Base-by-base conservation (phyloP, 192 early-diverging fungal species). In the Funneliformis mosseae region DNA sequence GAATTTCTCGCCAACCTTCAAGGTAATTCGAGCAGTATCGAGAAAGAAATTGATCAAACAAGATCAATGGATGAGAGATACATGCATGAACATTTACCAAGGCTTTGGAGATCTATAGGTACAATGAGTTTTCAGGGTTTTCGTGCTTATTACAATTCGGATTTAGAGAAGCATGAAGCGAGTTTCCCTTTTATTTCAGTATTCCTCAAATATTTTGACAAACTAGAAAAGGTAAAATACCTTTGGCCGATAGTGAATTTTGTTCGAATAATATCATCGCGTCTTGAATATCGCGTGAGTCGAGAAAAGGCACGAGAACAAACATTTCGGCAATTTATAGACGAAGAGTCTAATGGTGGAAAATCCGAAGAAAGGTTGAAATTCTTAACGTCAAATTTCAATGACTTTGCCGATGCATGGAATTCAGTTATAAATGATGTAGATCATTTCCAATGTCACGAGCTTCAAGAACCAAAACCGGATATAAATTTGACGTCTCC, bases 401-500 rank as follows among this genome's bases (percentile, higher is more conserved):
- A 77, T 21, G 59, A 38, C 12, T 81, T 81, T 77, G 23, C 43
- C 4, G 4, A 64, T 16, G 25, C 80, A 10, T 81, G 74, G 74
- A 81, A 81, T 78, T 16, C 6, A 16, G 16, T 81, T 16, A 81
- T 38, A 23, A 18, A 39, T 14, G 21, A 38, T 27, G 43, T 81
- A 10, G 45, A 81, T n/a, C 59, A 74, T 66, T 81, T 77, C 33
- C 74, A 81, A 77, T 81, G 80, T 62, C 75, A 81, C 23, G 74
- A 81, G 1, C 77, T 81, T n/a, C 25, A 39, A 41, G 4, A 27
- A 50, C 6, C 2, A 8, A 61, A 41, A n/a, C 72, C 80, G 38
- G 39, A 59, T 28, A 81, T 81, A 9, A 25, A n/a, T 28, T 3
- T 12, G 12, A 67, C 62, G 12, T 4, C 18, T 5, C 50, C 43